These are phyloP conservation scores for Candida pini DNA, from an alignment of 805 yeast genomes.

Conservation along the genomic window DNA sequence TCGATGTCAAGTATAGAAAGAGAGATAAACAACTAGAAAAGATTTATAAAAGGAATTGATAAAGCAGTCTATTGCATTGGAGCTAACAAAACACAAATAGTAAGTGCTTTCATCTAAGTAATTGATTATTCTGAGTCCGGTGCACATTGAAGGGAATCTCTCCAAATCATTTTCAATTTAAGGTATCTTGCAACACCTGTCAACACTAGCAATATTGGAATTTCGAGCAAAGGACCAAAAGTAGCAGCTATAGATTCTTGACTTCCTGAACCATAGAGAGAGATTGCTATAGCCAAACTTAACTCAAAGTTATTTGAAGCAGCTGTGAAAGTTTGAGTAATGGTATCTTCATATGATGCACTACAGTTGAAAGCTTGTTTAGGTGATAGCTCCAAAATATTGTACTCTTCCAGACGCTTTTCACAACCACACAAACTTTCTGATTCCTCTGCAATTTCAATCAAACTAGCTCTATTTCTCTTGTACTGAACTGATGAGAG, in stretches of 20 bases:
- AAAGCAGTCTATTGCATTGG: no score
- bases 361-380: constrained; percentile 29
- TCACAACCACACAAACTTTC: constrained; percentile 36
- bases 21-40: no score
- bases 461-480: neutral
- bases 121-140: no score
- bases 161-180: constrained; percentile 25
- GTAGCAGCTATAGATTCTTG: constrained; percentile 54
- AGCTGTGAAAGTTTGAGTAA: constrained; percentile 52
- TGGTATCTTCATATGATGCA: constrained; percentile 35
- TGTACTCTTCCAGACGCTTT: constrained; percentile 8
- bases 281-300: constrained; percentile 48
- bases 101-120: no score
- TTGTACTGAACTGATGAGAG: constrained; percentile 13
- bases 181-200: constrained; percentile 33
- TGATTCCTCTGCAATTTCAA: neutral
- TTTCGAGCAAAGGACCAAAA: constrained; percentile 55
- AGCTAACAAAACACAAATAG: no score
- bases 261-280: constrained; percentile 46
- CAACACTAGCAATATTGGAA: constrained; percentile 41
- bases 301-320: constrained; percentile 55
- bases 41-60: no score
- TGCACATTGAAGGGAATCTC: no score
- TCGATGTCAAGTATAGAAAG: no score
- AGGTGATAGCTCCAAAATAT: neutral